phyloP scores from a whole-genome alignment of 495 filamentous ascomycete species.

The Xylaria acuta region DNA sequence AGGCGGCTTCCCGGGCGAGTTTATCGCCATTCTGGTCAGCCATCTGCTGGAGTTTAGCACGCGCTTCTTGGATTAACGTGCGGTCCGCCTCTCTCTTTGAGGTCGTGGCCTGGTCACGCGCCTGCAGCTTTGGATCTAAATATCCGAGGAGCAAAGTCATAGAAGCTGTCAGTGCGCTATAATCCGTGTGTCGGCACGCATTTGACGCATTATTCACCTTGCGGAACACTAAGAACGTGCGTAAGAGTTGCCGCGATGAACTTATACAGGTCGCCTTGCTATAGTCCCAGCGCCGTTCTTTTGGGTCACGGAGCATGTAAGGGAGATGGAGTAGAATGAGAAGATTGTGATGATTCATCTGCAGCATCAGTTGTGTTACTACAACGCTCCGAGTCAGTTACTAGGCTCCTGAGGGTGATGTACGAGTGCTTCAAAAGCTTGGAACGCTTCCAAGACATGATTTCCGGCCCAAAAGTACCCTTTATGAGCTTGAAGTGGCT shows the following conservation, averaged over 20 bases:
- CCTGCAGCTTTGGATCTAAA: slow-evolving; percentile 41
- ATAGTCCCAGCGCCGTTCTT: slow-evolving; percentile 54
- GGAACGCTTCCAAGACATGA: background rate
- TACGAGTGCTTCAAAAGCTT: background rate
- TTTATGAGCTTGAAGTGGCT: background rate
- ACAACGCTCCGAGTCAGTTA: slow-evolving; percentile 3
- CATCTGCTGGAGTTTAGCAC: slow-evolving; percentile 49
- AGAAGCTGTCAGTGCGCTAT: slow-evolving; percentile 51
- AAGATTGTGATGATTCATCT: slow-evolving; percentile 56
- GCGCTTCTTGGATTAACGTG: slow-evolving; percentile 39
- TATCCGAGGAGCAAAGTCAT: slow-evolving; percentile 54
- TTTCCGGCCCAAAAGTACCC: background rate
- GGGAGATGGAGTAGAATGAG: slow-evolving; percentile 54
- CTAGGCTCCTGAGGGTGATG: background rate
- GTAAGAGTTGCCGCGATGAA: slow-evolving; percentile 49
- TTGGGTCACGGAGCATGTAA: slow-evolving; percentile 52
- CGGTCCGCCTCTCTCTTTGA: slow-evolving; percentile 47
- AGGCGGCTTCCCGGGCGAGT: slow-evolving; percentile 47
- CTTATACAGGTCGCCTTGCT: slow-evolving; percentile 53
- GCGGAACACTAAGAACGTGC: slow-evolving; percentile 48
- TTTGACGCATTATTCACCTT: slow-evolving; percentile 40
- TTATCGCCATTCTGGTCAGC: slow-evolving; percentile 45
- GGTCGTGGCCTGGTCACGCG: slow-evolving; percentile 39
- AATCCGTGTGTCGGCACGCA: slow-evolving; percentile 53
- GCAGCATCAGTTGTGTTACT: slow-evolving; percentile 44